A percentile compares a stretch with the other conserved stretches of the same genome.
Conservation (phyloP, 371 early-diverging fungal genomes). For the Zancudomyces culisetae region DNA sequence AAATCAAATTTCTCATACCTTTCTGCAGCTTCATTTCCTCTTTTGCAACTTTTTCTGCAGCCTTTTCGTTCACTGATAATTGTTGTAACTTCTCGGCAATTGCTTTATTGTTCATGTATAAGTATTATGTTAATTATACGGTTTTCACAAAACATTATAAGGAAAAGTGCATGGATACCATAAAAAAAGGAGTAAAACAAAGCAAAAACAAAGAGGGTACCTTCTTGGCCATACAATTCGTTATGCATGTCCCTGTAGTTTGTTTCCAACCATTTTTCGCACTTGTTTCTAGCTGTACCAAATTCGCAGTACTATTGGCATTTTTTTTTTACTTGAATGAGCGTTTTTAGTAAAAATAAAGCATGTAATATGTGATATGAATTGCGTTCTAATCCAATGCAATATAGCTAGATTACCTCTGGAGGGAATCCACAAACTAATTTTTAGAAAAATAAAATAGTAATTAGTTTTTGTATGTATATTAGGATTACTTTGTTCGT, state of each 20-base stretch:
- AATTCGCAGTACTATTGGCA: conserved; percentile 76
- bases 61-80: conserved; percentile 8
- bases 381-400: no score
- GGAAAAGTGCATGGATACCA: no score
- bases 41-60: conserved; percentile 17
- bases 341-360: not conserved
- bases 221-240: conserved; percentile 27
- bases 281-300: conserved; percentile 56
- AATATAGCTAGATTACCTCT: no score
- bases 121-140: not conserved
- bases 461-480: not conserved
- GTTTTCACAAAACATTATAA: not conserved
- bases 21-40: conserved; percentile 21
- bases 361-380: not conserved
- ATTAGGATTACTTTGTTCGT: not conserved
- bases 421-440: conserved; percentile 5
- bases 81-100: conserved; percentile 8
- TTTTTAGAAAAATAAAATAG: not conserved
- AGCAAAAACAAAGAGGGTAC: conserved; percentile 3
- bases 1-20: no score
- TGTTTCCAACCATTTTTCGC: conserved; percentile 55
- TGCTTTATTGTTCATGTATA: conserved; percentile 5
- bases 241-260: conserved; percentile 36
- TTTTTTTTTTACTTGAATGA: not conserved
- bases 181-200: no score